Conservation (phyloP, 179 eudicot species). For the Dionaea muscipula region DNA sequence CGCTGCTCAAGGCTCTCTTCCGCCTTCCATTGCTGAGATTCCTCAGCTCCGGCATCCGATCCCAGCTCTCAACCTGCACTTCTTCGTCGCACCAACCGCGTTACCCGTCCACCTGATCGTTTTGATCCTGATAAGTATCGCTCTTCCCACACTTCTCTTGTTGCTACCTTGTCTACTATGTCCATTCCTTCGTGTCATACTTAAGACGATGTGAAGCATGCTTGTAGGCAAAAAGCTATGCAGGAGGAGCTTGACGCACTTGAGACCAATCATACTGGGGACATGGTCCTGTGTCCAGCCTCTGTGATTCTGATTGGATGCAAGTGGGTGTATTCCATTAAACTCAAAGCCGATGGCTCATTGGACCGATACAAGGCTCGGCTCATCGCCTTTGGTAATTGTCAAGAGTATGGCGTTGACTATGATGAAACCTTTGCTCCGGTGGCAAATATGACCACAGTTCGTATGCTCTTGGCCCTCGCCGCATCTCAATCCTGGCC, state of each 20-base stretch:
- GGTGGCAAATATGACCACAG: background rate
- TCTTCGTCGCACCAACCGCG: too few species aligned
- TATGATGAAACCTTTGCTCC: slow-evolving; percentile 3
- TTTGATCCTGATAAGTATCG: too few species aligned
- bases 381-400: background rate
- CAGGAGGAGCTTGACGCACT: background rate
- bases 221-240: background rate
- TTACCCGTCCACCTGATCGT: too few species aligned
- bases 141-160: too few species aligned
- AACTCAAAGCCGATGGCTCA: background rate
- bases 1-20: too few species aligned
- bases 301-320: background rate
- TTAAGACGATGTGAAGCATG: too few species aligned
- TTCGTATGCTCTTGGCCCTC: background rate
- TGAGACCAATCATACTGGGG: background rate
- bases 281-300: background rate
- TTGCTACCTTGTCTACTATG: too few species aligned
- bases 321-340: slow-evolving; percentile 3
- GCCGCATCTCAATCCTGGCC: background rate
- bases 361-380: slow-evolving; percentile 8
- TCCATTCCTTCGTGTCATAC: too few species aligned
- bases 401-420: background rate
- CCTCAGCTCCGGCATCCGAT: too few species aligned
- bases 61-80: too few species aligned
- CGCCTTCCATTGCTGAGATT: too few species aligned